These are phyloP conservation scores for Tylopilus sp. DNA, from an alignment of 1,284 basidiomycete species.

Conservation along the genomic window DNA sequence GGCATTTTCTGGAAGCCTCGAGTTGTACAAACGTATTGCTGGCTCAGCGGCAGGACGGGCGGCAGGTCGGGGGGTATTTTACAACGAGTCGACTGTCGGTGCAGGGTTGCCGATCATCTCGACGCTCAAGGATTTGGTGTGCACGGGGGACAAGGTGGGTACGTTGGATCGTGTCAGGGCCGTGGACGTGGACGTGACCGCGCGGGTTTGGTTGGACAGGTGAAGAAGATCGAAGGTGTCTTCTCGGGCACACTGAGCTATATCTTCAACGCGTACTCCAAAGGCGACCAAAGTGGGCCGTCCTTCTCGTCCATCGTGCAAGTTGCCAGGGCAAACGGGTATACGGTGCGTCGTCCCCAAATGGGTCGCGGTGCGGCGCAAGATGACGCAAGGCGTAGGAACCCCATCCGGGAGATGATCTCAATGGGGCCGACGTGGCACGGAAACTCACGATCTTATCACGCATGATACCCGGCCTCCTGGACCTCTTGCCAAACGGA, in stretches of 20 bases:
- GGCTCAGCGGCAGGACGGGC: slow-evolving; percentile 24
- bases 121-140: slow-evolving; percentile 88
- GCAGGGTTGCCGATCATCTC: slow-evolving; percentile 92
- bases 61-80: slow-evolving; percentile 63
- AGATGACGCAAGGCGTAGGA: slow-evolving; percentile 52
- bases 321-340: slow-evolving; percentile 88
- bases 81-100: slow-evolving; percentile 94
- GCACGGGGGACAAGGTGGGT: slow-evolving; percentile 85
- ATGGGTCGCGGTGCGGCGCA: background rate
- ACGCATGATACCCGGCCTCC: slow-evolving; percentile 62
- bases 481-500: slow-evolving; percentile 57
- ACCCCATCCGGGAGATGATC: slow-evolving; percentile 95
- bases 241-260: slow-evolving; percentile 97
- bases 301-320: slow-evolving; percentile 88
- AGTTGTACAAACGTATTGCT: slow-evolving; percentile 72
- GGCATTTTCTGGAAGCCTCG: slow-evolving; percentile 78
- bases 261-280: slow-evolving; percentile 97
- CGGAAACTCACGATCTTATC: slow-evolving; percentile 96
- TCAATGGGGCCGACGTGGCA: slow-evolving; percentile 95
- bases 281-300: slow-evolving; percentile 53
- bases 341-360: slow-evolving; percentile 58
- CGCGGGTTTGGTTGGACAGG: slow-evolving; percentile 36
- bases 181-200: background rate
- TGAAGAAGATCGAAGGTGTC: slow-evolving; percentile 80
- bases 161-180: background rate